Base-by-base conservation (phyloP, 371 early-diverging fungal genomes). In the Lichtheimia corymbifera region DNA sequence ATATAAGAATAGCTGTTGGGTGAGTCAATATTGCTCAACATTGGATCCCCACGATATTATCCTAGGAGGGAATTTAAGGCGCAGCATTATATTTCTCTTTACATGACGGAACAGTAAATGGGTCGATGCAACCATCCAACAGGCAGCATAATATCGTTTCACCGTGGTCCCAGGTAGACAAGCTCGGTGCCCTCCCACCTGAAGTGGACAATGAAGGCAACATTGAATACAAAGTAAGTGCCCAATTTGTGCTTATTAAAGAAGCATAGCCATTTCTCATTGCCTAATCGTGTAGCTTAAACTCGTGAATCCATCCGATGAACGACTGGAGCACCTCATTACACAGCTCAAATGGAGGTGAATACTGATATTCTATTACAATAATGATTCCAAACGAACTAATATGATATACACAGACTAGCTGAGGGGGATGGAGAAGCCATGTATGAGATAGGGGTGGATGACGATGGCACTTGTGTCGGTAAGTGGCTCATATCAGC, bases 281-380 rank as follows among this genome's bases (percentile, higher is more conserved):
- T 51, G 43, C 25, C 25, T 22, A 49, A 42, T 53, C 30, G 4
- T 25, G 25, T 59, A 86, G 88, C 83, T 93, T 40, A 93, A 93
- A 70, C 77, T 95, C 50, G 74, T 92, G n/a, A 80, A 88, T 24
- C 86, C 88, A 4, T 76, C 91, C 0, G 71, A 77, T 5, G 88
- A 89, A 58, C 83, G 95, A 7, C 67, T 93, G 35, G 88, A 90
- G 57, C 95, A 95, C 59, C 74, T 96, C 11, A 86, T 93, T n/a
- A 95, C 94, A 2, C 95, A 96, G 77, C 74, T 96, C 61, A 92
- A 93, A 63, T 94, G 95, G 93, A 83, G 96, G 90, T 83, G 67
- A 40, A 57, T 47, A 11, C 13, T 25, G 7, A 2, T 51, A 51
- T 25, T 18, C 45, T 25, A 45, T 30, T 15, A 4, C 20, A 14